phyloP scores from a whole-genome alignment of 176 grass and related monocot species.

The Triticum turgidum region DNA sequence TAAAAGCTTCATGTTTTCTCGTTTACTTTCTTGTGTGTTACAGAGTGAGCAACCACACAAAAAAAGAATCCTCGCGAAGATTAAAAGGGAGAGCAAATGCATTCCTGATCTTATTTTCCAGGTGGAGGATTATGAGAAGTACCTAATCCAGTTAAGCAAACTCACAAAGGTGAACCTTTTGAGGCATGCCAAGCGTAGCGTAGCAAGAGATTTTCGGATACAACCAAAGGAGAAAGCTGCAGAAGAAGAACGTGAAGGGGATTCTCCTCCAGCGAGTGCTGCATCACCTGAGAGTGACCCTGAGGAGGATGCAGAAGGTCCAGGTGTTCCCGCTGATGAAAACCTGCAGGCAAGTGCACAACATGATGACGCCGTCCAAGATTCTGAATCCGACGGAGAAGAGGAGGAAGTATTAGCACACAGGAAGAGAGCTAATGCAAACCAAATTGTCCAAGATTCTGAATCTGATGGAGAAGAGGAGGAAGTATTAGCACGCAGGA shows the following conservation, averaged over 20 bases:
- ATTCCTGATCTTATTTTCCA: conserved; percentile 95
- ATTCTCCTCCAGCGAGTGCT: conserved; percentile 32
- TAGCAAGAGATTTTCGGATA: conserved; percentile 87
- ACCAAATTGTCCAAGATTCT: conserved; percentile 62
- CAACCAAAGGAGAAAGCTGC: conserved; percentile 36
- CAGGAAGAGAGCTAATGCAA: conserved; percentile 63
- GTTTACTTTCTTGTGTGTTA: conserved; percentile 14
- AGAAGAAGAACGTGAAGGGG: conserved; percentile 40
- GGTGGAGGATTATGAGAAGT: conserved; percentile 92
- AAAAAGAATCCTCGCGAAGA: conserved; percentile 59
- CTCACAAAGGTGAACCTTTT: conserved; percentile 71
- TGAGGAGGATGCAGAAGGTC: conserved; percentile 44
- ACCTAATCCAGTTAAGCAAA: conserved; percentile 86
- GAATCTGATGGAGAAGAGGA: conserved; percentile 52
- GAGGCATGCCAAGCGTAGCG: conserved; percentile 82
- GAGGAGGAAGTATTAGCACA: conserved; percentile 44
- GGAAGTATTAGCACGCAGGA: conserved; percentile 44
- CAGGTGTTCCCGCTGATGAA: conserved; percentile 35
- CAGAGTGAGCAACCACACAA: conserved; percentile 51
- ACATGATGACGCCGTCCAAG: conserved; percentile 32
- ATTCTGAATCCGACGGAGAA: conserved; percentile 46
- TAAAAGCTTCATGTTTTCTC: conserved; percentile 19
- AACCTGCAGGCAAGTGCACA: conserved; percentile 12
- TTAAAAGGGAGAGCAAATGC: conserved; percentile 88
- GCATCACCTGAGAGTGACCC: conserved; percentile 45